These are phyloP conservation scores for Vaccinium vitisidaea DNA, from an alignment of 148 eudicot genomes.

Conservation along the genomic window DNA sequence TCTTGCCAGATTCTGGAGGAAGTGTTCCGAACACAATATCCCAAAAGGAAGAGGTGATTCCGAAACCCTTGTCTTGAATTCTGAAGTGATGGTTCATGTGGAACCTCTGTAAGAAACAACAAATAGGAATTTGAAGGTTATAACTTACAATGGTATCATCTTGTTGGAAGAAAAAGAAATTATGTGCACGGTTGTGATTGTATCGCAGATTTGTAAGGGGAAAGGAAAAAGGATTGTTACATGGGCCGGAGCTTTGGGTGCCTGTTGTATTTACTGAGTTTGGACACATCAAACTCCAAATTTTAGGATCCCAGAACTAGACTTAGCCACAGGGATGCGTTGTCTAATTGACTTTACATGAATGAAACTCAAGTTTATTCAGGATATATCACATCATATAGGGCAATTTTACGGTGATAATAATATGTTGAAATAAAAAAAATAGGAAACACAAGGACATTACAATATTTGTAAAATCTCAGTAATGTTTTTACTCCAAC, in stretches of 20 bases:
- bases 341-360: too few relatives aligned
- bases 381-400: too few relatives aligned
- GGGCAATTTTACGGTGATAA: too few relatives aligned
- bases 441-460: too few relatives aligned
- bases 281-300: background rate
- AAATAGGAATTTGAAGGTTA: background rate
- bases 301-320: too few relatives aligned
- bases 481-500: too few relatives aligned
- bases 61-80: conserved; percentile 65
- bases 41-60: conserved; percentile 83
- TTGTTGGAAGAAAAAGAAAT: background rate
- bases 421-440: too few relatives aligned
- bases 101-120: conserved; percentile 48
- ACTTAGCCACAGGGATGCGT: too few relatives aligned
- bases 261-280: background rate
- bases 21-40: conserved; percentile 72
- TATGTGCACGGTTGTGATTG: background rate
- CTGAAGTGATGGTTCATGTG: conserved; percentile 90
- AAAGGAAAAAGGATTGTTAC: background rate
- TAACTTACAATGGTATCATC: too few relatives aligned
- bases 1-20: conserved; percentile 49
- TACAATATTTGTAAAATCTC: too few relatives aligned
- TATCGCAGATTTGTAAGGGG: background rate
- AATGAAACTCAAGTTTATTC: too few relatives aligned
- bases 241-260: background rate